Percentiles rank a stretch among this genome's conserved stretches.
These are phyloP conservation scores for Euptelea pleiosperma DNA, from an alignment of 164 flowering plant species.

Conservation along the genomic window DNA sequence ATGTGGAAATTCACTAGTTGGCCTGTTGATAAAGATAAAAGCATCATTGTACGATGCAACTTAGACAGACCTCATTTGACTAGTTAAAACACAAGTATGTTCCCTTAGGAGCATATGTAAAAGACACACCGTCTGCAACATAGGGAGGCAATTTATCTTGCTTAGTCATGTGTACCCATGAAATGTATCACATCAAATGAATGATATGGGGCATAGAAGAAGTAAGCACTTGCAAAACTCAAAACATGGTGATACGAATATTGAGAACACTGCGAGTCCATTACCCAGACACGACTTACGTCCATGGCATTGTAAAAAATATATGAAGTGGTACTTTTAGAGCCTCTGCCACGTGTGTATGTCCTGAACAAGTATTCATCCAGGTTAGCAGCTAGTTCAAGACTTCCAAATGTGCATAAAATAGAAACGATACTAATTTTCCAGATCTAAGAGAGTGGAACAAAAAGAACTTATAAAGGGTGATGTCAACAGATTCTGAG, in stretches of 20 bases:
- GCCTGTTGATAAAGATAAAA: conserved; percentile 44
- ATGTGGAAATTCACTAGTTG: conserved; percentile 98
- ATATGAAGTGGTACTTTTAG: conserved; percentile 87
- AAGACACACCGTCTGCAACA: background rate
- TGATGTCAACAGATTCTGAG: background rate
- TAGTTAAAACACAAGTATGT: conserved; percentile 2
- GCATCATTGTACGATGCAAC: conserved; percentile 7
- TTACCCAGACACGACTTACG: conserved; percentile 66
- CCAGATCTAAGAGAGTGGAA: conserved; percentile 12
- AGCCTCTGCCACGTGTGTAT: conserved; percentile 96
- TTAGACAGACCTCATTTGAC: background rate
- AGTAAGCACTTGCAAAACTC: background rate
- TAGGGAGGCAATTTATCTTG: background rate
- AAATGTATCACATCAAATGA: background rate
- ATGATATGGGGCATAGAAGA: background rate
- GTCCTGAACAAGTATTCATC: conserved; percentile 51
- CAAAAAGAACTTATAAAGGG: background rate
- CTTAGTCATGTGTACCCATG: background rate
- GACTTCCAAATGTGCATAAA: conserved; percentile 14
- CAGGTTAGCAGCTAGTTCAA: conserved; percentile 20
- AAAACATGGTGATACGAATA: background rate
- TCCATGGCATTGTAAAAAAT: conserved; percentile 99
- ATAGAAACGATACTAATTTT: conserved; percentile 10
- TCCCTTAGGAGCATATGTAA: background rate
- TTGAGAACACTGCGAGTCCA: conserved; percentile 9